Evolutionary conservation across 2,329 filamentous ascomycete species (phyloP), one percentile per base, ranked within the genome.

Genomic region (Nemania diffusa): DNA sequence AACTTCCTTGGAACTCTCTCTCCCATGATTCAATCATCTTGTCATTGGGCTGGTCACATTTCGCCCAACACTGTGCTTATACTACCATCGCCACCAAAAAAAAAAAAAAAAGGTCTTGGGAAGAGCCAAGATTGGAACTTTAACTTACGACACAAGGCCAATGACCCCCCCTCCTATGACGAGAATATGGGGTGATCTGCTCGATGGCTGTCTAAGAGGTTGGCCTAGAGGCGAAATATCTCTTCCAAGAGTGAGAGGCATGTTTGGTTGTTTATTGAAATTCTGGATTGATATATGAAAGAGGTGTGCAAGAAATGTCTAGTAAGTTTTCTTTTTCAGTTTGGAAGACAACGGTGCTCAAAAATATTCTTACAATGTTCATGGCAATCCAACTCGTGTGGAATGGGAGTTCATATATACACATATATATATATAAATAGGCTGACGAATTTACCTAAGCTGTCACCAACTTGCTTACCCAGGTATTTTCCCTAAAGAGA

Each of bases 171-270:
- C 77, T 55, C 77, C 77, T 24, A 78, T 72, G 17, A 78, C 57
- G 9, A 78, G 61, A 26, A 77, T 58, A 68, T 76, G 76, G 3
- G 77, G 75, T 17, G 76, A 77, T 26, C 72, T 70, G 57, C 40
- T 72, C 17, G 72, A 64, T 50, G 76, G 76, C 32, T 72, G 57
- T 27, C 69, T 71, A 48, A 78, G 73, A 9, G 74, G 73, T 26
- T 73, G 67, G 32, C 64, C 69, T n/a, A 75, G n/a, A 9, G 74
- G 75, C 48, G 77, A 74, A 51, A 78, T 73, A 27, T 78, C 75
- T 73, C 71, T 75, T 76, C 76, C 77, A 42, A 78, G 66, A 34
- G 72, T 76, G 52, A 78, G 71, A 26, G 75, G 63, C 77, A 78
- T 78, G 11, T 48, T 48, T 69, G 46, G 17, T 11, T 50, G 51